These are phyloP conservation scores for Penicillium riverlandense DNA, from an alignment of 495 filamentous ascomycete genomes.

Conservation along the genomic window DNA sequence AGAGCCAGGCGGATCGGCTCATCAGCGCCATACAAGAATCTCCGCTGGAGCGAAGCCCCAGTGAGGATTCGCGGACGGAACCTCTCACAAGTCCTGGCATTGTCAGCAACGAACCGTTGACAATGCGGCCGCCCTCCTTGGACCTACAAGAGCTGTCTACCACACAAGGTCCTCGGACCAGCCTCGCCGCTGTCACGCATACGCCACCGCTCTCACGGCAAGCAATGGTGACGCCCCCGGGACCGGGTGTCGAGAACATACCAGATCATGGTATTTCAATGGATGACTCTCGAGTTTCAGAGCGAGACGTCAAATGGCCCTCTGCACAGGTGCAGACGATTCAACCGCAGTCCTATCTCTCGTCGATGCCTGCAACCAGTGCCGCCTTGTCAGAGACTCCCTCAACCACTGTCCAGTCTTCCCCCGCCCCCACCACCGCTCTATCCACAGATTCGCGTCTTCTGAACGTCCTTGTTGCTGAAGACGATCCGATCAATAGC, in stretches of 20 bases:
- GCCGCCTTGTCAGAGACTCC: background rate
- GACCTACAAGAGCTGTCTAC: conserved; percentile 3
- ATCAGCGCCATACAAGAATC: conserved; percentile 70
- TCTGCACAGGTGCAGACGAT: conserved; percentile 5
- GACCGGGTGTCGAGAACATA: conserved; percentile 30
- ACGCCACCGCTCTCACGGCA: conserved; percentile 11
- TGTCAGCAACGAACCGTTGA: conserved; percentile 10
- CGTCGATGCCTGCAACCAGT: background rate
- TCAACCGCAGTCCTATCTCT: conserved; percentile 14
- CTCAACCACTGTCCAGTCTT: conserved; percentile 2
- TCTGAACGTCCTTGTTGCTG: conserved; percentile 71
- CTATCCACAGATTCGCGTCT: background rate
- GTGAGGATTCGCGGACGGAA: conserved; percentile 13
- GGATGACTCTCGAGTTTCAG: conserved; percentile 34
- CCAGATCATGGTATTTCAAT: conserved; percentile 33
- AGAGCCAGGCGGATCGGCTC: conserved; percentile 66
- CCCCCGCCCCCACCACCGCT: background rate
- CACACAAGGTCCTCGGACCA: conserved; percentile 10
- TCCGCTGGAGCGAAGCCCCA: conserved; percentile 25
- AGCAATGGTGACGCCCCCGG: conserved; percentile 10
- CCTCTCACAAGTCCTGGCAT: conserved; percentile 5
- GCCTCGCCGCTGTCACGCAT: conserved; percentile 17
- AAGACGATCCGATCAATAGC: conserved; percentile 91
- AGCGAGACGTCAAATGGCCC: conserved; percentile 15
- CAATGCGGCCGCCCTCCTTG: conserved; percentile 5